Conservation (phyloP, 2,329 filamentous ascomycete genomes). For the Epichloe sibirici region DNA sequence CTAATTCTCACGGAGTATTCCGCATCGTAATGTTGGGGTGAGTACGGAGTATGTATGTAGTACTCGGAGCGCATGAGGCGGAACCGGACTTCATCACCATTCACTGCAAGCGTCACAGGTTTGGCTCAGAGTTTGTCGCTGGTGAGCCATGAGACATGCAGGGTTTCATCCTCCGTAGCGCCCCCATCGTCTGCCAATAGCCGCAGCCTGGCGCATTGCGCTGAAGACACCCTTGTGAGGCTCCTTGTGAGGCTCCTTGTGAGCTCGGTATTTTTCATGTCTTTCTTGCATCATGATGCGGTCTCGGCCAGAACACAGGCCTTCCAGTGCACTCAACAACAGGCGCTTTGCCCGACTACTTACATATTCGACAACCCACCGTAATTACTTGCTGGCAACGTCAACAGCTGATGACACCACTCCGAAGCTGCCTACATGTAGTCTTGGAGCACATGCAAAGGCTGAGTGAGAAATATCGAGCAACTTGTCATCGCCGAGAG, state of each 20-base stretch:
- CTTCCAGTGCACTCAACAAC: neutral
- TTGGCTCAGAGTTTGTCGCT: constrained; percentile 20
- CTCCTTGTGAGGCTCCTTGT: neutral
- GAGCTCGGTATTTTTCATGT: neutral
- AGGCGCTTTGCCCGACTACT: too few relatives aligned
- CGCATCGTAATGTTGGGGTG: too few relatives aligned
- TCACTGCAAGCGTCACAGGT: neutral
- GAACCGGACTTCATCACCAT: neutral
- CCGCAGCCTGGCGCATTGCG: neutral
- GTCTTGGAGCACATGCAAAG: too few relatives aligned
- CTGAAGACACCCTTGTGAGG: neutral
- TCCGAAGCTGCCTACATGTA: too few relatives aligned
- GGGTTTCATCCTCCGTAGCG: neutral
- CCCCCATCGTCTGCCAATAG: neutral
- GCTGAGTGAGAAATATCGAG: neutral
- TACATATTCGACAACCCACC: too few relatives aligned
- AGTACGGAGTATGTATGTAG: too few relatives aligned
- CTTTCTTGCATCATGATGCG: neutral
- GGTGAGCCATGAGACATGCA: neutral
- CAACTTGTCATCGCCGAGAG: neutral
- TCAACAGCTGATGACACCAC: too few relatives aligned
- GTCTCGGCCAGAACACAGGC: too few relatives aligned
- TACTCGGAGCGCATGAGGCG: too few relatives aligned
- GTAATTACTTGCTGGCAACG: too few relatives aligned
- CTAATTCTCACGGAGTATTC: too few relatives aligned